Evolutionary conservation across 1,284 basidiomycete species (phyloP).

Genomic region (Caloboletus firmus): DNA sequence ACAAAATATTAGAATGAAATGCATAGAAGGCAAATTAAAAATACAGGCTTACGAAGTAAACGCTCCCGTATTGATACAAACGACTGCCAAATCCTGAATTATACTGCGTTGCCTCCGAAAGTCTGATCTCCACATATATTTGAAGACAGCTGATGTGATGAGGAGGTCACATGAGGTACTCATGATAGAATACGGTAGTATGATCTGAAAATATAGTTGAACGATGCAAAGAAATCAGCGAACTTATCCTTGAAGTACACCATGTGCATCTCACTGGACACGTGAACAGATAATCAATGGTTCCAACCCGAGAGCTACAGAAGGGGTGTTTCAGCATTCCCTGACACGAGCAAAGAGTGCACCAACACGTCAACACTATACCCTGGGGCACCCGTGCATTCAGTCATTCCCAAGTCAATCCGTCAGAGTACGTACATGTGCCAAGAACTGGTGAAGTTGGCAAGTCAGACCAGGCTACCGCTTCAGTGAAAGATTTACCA

Average conservation of each 20-base stretch:
- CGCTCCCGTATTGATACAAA: constrained; percentile 14
- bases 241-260: no score
- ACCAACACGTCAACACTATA: constrained; percentile 10
- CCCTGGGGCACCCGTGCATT: background rate
- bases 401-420: background rate
- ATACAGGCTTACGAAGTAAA: constrained; percentile 12
- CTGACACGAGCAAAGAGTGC: background rate
- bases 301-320: constrained; percentile 1
- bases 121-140: constrained; percentile 16
- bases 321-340: background rate
- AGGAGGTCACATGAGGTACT: constrained; percentile 2
- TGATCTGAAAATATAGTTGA: background rate
- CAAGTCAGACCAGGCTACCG: background rate
- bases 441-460: background rate
- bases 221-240: background rate
- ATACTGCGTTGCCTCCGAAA: constrained; percentile 10
- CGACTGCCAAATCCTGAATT: constrained; percentile 16
- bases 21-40: background rate
- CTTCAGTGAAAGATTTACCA: background rate
- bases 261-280: constrained; percentile 2
- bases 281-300: background rate
- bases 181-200: background rate
- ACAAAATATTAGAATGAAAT: background rate
- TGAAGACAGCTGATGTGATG: constrained; percentile 3
- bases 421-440: constrained; percentile 4